Evolutionary conservation across 257 asterid genomes (phyloP).

Genomic region (Forsythia suspensa): DNA sequence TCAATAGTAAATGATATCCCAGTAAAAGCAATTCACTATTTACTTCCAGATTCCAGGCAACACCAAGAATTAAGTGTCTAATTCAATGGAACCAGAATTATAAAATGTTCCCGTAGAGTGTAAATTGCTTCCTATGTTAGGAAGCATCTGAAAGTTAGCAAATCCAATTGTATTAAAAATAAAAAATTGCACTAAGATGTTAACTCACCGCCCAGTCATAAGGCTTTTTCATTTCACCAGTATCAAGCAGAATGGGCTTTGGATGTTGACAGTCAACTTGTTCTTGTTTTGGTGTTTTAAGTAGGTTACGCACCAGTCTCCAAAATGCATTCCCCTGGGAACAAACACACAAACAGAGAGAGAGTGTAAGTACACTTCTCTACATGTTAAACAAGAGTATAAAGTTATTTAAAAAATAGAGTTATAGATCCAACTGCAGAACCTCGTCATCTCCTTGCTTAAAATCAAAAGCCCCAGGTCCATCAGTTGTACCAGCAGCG

Average conservation of each 20-base stretch:
- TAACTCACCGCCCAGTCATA: slow-evolving; percentile 98
- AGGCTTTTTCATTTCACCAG: slow-evolving; percentile 95
- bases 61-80: slow-evolving; percentile 9
- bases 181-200: slow-evolving; percentile 20
- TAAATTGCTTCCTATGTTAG: background rate
- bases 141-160: background rate
- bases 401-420: slow-evolving; percentile 4
- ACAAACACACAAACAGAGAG: background rate
- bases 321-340: slow-evolving; percentile 91
- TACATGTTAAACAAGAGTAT: slow-evolving; percentile 9
- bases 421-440: slow-evolving; percentile 13
- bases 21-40: slow-evolving; percentile 4
- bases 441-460: slow-evolving; percentile 93
- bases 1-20: background rate
- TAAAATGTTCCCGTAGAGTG: background rate
- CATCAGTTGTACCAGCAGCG: slow-evolving; percentile 99
- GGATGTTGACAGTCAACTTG: slow-evolving; percentile 86
- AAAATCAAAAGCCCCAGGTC: slow-evolving; percentile 99
- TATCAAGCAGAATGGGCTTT: slow-evolving; percentile 94
- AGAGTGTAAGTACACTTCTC: slow-evolving; percentile 3
- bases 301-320: slow-evolving; percentile 83
- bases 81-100: slow-evolving; percentile 3
- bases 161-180: background rate
- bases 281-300: slow-evolving; percentile 69
- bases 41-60: slow-evolving; percentile 7